phyloP scores from a whole-genome alignment of 2,329 filamentous ascomycete genomes.

The Epicoccum nigrum region DNA sequence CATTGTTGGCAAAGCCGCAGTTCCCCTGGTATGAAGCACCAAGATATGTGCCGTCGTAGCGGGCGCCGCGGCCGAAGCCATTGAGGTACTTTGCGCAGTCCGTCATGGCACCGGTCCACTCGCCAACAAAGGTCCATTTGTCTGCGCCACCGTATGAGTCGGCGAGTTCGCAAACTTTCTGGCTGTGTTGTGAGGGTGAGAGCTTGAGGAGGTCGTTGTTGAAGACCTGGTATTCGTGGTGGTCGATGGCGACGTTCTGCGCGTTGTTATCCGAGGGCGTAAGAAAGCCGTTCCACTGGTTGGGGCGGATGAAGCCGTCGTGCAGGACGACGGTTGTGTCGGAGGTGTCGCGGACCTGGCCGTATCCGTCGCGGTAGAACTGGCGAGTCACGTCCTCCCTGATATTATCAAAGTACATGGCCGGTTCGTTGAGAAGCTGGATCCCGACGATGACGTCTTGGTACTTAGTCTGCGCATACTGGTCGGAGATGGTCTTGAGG shows the following conservation, averaged over 20 bases:
- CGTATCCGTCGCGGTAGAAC: conserved; percentile 63
- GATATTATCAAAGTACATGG: conserved; percentile 52
- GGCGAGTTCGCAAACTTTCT: conserved; percentile 62
- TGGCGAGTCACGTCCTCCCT: conserved; percentile 55
- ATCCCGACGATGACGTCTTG: conserved; percentile 65
- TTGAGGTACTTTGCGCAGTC: conserved; percentile 61
- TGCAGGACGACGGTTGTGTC: conserved; percentile 62
- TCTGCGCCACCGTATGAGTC: conserved; percentile 58
- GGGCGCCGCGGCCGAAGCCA: conserved; percentile 64
- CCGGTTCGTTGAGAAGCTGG: conserved; percentile 64
- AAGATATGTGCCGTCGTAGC: conserved; percentile 63
- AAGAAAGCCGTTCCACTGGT: conserved; percentile 67
- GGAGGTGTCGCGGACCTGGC: conserved; percentile 53
- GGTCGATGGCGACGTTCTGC: conserved; percentile 66
- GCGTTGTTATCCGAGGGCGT: conserved; percentile 57
- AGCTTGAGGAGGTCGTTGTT: conserved; percentile 57
- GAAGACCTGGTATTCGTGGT: conserved; percentile 74
- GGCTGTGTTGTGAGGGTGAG: conserved; percentile 59
- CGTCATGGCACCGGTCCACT: conserved; percentile 73
- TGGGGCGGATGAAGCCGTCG: conserved; percentile 61
- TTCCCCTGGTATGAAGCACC: conserved; percentile 58
- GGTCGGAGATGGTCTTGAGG: conserved; percentile 62
- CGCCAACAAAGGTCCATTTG: conserved; percentile 69
- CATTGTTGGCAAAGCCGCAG: conserved; percentile 59
- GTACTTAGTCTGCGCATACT: conserved; percentile 61